A percentile compares a stretch with the other conserved stretches of the same genome.
These are phyloP conservation scores for Penicillium italicum DNA, from an alignment of 2,329 filamentous ascomycete genomes.

Conservation along the genomic window DNA sequence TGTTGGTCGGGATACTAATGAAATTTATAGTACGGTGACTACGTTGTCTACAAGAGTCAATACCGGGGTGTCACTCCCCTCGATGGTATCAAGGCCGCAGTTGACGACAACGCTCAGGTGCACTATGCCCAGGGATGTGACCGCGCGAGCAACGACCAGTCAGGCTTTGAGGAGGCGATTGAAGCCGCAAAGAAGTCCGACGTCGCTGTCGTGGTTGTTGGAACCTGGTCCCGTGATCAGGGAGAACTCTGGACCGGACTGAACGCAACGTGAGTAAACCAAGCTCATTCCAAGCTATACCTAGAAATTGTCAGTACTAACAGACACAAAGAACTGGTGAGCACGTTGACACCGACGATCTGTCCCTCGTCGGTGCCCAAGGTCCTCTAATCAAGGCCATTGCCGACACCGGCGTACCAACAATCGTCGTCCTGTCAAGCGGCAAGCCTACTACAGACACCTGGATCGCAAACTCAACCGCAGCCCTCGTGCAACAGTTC, in stretches of 20 bases:
- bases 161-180: constrained; percentile 65
- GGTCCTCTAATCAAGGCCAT: constrained; percentile 63
- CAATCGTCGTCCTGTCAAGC: constrained; percentile 63
- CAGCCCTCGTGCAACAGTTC: constrained; percentile 69
- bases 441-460: constrained; percentile 71
- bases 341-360: constrained; percentile 62
- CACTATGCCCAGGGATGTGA: constrained; percentile 69
- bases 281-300: background rate
- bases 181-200: constrained; percentile 63
- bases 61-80: constrained; percentile 65
- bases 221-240: constrained; percentile 73
- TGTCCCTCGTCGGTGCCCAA: constrained; percentile 69
- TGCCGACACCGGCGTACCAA: constrained; percentile 64
- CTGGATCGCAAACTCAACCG: constrained; percentile 64
- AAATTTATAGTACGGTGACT: constrained; percentile 61
- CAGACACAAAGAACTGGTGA: constrained; percentile 55
- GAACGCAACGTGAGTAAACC: constrained; percentile 57
- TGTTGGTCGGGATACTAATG: background rate
- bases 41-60: constrained; percentile 63
- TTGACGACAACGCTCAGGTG: constrained; percentile 54
- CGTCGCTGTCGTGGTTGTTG: constrained; percentile 69
- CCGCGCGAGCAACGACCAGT: constrained; percentile 67
- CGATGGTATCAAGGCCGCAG: constrained; percentile 62
- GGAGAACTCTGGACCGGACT: constrained; percentile 65
- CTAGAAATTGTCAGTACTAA: background rate